Conservation (phyloP, 75 land plant species). For the Selaginella moellendorffii region DNA sequence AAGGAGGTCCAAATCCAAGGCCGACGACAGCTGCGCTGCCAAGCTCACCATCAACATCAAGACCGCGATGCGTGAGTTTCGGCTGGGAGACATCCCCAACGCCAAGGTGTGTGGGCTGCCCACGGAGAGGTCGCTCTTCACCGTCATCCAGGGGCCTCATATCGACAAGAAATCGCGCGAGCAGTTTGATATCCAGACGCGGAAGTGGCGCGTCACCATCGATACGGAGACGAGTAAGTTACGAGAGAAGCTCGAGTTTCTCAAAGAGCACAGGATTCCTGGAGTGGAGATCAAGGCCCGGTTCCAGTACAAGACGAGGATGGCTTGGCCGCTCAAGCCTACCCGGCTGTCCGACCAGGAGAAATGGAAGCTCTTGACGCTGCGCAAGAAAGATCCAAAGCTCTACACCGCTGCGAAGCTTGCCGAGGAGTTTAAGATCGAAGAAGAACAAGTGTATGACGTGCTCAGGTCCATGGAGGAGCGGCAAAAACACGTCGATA, state of each 20-base stretch:
- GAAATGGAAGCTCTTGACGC: neutral
- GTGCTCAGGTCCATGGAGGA: neutral
- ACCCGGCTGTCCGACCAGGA: neutral
- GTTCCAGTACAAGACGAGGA: constrained; percentile 19
- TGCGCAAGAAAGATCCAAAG: neutral
- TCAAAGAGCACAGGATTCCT: constrained; percentile 19
- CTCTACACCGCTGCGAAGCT: neutral
- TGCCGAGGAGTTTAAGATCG: neutral
- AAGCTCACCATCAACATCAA: neutral
- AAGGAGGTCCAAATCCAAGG: neutral
- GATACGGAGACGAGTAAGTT: constrained; percentile 22
- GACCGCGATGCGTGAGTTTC: constrained; percentile 7
- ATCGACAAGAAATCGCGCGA: constrained; percentile 36
- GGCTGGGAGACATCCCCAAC: constrained; percentile 11
- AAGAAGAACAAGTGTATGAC: neutral
- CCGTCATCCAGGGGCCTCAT: constrained; percentile 28
- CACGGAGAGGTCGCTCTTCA: constrained; percentile 17
- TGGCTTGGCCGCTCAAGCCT: constrained; percentile 4
- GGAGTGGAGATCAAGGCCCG: constrained; percentile 24
- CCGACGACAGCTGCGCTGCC: neutral
- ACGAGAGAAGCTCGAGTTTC: constrained; percentile 26
- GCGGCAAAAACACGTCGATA: neutral
- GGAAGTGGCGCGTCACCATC: constrained; percentile 21
- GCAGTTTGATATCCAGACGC: constrained; percentile 29
- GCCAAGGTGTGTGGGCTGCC: constrained; percentile 20